These are phyloP conservation scores for Blastomyces parvus DNA, from an alignment of 2,329 filamentous ascomycete genomes.

Conservation along the genomic window DNA sequence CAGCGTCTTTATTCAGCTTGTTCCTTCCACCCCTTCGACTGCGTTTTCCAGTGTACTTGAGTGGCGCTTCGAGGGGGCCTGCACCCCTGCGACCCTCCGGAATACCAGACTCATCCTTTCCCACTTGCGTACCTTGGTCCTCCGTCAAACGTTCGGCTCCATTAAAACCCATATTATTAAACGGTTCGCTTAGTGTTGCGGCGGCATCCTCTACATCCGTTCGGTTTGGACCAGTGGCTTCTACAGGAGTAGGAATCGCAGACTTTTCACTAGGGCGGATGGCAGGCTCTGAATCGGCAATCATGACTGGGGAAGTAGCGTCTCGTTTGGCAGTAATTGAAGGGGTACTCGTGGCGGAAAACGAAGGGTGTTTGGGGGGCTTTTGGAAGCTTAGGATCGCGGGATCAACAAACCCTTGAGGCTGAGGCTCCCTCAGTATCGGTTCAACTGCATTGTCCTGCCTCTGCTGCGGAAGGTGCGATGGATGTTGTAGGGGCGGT, in stretches of 20 bases:
- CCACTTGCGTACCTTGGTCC: constrained; percentile 12
- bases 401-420: constrained; percentile 60
- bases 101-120: constrained; percentile 16
- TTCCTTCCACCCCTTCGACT: constrained; percentile 40
- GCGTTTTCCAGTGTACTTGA: constrained; percentile 27
- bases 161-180: constrained; percentile 32
- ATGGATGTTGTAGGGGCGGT: constrained; percentile 6
- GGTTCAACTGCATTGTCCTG: constrained; percentile 16
- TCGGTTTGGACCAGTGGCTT: neutral
- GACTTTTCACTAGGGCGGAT: constrained; percentile 13
- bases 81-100: constrained; percentile 18
- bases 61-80: constrained; percentile 19
- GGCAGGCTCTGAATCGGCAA: constrained; percentile 21
- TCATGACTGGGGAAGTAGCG: constrained; percentile 24
- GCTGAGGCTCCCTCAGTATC: constrained; percentile 17
- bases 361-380: constrained; percentile 25
- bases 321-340: constrained; percentile 14
- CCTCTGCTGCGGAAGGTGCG: constrained; percentile 10
- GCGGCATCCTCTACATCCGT: constrained; percentile 18
- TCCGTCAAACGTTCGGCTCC: constrained; percentile 16
- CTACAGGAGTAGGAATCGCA: constrained; percentile 13
- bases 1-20: constrained; percentile 38
- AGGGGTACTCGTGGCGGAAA: neutral
- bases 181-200: constrained; percentile 38
- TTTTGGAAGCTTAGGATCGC: constrained; percentile 63